These are phyloP conservation scores for Zalaria sp. DNA, from an alignment of 2,329 filamentous ascomycete species.

Conservation along the genomic window DNA sequence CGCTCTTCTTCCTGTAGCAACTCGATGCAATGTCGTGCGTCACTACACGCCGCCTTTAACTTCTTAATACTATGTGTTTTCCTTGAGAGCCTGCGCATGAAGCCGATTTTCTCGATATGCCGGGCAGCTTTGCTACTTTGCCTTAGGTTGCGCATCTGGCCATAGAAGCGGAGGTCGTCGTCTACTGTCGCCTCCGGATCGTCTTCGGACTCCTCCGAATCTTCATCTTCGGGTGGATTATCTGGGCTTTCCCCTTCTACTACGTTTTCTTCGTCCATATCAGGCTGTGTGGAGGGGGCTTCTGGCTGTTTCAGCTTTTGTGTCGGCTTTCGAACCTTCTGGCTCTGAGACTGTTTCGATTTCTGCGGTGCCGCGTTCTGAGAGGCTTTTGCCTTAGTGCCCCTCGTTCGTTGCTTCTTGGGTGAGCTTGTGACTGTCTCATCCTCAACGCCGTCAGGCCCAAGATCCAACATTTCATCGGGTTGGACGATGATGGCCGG, in stretches of 20 bases:
- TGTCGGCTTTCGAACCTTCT: not conserved
- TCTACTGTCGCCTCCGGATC: not conserved
- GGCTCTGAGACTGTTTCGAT: not conserved
- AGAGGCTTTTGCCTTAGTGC: not conserved
- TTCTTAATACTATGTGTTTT: too few relatives aligned
- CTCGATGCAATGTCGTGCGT: not conserved
- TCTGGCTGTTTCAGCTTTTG: too few relatives aligned
- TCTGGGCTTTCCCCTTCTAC: not conserved
- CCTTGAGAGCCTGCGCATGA: too few relatives aligned
- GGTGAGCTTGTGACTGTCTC: not conserved
- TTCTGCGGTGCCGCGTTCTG: too few relatives aligned
- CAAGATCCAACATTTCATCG: too few relatives aligned
- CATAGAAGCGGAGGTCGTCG: not conserved
- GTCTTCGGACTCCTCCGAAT: not conserved
- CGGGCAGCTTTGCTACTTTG: not conserved
- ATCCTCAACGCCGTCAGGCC: not conserved
- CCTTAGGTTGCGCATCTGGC: not conserved
- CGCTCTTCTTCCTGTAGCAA: not conserved
- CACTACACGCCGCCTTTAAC: too few relatives aligned
- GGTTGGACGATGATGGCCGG: too few relatives aligned
- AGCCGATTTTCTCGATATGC: too few relatives aligned
- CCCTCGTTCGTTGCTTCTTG: not conserved
- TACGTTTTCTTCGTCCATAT: slow-evolving; percentile 1
- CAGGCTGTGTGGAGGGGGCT: not conserved
- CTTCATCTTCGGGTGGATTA: not conserved